Evolutionary conservation across 2,329 filamentous ascomycete genomes (phyloP).

Genomic region (Pseudogymnoascus sp.): DNA sequence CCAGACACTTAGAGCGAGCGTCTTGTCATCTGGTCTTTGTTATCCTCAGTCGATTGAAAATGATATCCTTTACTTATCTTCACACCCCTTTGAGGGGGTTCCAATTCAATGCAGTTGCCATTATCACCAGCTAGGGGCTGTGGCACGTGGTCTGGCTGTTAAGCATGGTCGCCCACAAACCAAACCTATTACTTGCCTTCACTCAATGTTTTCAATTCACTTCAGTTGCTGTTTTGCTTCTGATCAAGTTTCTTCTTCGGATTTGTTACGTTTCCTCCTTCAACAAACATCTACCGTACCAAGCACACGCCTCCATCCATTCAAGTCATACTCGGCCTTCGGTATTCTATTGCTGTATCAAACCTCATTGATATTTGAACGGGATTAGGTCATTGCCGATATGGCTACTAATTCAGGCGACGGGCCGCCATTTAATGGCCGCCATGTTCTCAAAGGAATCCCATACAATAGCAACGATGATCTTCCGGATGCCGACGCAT

Average conservation of each 20-base stretch:
- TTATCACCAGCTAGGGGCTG: neutral
- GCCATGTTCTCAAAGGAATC: neutral
- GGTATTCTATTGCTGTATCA: neutral
- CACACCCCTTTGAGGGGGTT: neutral
- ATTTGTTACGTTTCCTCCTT: neutral
- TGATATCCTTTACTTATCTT: neutral
- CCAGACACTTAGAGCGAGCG: neutral
- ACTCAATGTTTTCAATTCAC: neutral
- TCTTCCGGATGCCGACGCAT: neutral
- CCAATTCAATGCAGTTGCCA: neutral
- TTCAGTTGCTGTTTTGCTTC: neutral
- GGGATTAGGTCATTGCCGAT: neutral
- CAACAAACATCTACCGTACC: neutral
- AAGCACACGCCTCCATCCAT: neutral
- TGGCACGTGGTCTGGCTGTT: neutral
- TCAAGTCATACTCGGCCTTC: neutral
- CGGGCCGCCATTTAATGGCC: neutral
- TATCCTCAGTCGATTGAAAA: neutral
- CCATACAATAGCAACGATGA: neutral
- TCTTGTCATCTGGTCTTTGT: neutral
- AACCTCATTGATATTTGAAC: neutral
- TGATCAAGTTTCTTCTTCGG: neutral
- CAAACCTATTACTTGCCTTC: neutral
- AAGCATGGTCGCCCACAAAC: neutral
- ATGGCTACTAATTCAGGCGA: neutral